Base-by-base conservation (phyloP, 805 yeast species). In the Tetrapisispora pingtungensis region DNA sequence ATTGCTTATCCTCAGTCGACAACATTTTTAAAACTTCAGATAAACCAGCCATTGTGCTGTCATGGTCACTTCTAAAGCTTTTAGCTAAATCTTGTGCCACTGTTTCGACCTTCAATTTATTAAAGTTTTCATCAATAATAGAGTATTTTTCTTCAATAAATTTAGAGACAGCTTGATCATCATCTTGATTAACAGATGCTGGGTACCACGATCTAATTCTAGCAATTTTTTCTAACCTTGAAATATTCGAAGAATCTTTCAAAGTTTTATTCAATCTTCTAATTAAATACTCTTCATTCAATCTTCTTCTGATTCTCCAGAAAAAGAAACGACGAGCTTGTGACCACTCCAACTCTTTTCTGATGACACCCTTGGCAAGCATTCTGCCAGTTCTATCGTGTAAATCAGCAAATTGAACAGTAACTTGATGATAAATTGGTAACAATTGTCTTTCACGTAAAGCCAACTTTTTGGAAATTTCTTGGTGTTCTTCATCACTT, bases 341-440 rank as follows among this genome's bases (percentile, higher is more conserved):
- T 38, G 67, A 65, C 96, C 96, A 89, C 58, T 83, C 80, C 43
- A 93, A 69, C 56, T 87, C 93, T 62, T 84, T 82, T 55, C 83
- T 76, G 57, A 93, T 87, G 47, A 82, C 84, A 47, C 90, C 95
- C 76, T 93, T 94, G 45, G 95, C 94, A 68, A 84, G 67, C 97
- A 93, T 93, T 69, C 98, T 90, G 32, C 93, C 95, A 13, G 97
- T 81, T 70, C 97, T 80, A 66, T 93, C 99, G 62, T 93, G 99
- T 62, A 93, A 75, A 66, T 93, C 99, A 40, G 97, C 98, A 69
- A 89, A 93, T 69, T 93, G 97, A 44, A 90, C 84, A 39, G 95
- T 82, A 46, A 93, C 75, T 71, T 93, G 97, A 50, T 81, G 80
- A 67, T 94, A 94, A 50, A 90, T 77, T 55, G 97, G 97, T 54